These are phyloP conservation scores for Plasmodium vivax DNA, from an alignment of 169 alveolate genomes.

Conservation along the genomic window DNA sequence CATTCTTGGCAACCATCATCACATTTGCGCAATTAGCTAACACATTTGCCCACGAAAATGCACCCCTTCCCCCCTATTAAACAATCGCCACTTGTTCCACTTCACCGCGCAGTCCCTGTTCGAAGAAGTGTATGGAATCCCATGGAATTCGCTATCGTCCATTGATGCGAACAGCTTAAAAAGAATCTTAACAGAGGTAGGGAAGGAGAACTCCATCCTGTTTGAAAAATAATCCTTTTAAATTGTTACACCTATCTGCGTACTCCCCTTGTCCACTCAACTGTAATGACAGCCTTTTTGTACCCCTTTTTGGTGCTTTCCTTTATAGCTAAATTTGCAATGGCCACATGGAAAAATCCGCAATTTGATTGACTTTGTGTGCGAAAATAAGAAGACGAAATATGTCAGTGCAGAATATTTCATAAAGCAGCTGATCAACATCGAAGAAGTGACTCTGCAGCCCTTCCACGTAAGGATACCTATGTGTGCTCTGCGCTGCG, in stretches of 20 bases:
- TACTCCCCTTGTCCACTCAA: background rate
- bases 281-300: background rate
- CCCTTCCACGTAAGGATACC: slow-evolving; percentile 50
- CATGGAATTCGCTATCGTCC: slow-evolving; percentile 71
- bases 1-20: background rate
- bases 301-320: background rate
- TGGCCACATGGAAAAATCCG: slow-evolving; percentile 76
- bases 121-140: slow-evolving; percentile 73
- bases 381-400: slow-evolving; percentile 71
- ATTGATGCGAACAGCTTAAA: slow-evolving; percentile 71
- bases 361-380: slow-evolving; percentile 68
- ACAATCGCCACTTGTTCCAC: background rate
- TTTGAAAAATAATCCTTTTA: background rate
- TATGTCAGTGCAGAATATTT: slow-evolving; percentile 75
- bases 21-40: background rate
- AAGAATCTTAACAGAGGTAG: slow-evolving; percentile 52
- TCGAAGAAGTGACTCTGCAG: slow-evolving; percentile 72
- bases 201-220: background rate
- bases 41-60: background rate
- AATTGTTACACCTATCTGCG: background rate
- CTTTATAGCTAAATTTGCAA: slow-evolving; percentile 55
- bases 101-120: slow-evolving; percentile 39
- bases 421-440: slow-evolving; percentile 69
- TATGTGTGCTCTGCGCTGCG: background rate
- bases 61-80: background rate